A percentile compares a stretch with the other conserved stretches of the same genome.
phyloP scores from a whole-genome alignment of 257 asterid genomes.

The Forsythia viridissima region DNA sequence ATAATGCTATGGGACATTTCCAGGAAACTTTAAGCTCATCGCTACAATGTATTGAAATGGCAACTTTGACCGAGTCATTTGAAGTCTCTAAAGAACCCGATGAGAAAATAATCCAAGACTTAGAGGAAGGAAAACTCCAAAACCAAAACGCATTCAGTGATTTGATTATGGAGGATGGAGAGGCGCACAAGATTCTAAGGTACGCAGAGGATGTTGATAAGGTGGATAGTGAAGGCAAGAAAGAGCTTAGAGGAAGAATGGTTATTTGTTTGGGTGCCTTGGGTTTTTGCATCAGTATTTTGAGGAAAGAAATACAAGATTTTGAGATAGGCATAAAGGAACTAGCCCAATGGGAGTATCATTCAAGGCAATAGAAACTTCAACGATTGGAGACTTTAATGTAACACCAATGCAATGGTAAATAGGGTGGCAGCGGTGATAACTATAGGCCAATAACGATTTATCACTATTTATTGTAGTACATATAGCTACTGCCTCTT shows the following conservation, averaged over 20 bases:
- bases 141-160: conserved; percentile 1
- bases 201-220: conserved; percentile 9
- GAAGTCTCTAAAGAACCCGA: conserved; percentile 23
- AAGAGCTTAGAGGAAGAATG: conserved; percentile 18
- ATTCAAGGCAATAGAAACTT: conserved; percentile 3
- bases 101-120: conserved; percentile 27
- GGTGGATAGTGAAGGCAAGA: conserved; percentile 22
- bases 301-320: conserved; percentile 34
- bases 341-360: conserved; percentile 31
- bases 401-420: background rate
- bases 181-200: conserved; percentile 17
- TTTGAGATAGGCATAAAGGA: conserved; percentile 26
- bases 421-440: background rate
- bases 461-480: background rate
- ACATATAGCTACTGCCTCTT: background rate
- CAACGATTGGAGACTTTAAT: background rate
- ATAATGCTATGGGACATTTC: conserved; percentile 31
- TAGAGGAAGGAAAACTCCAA: conserved; percentile 38
- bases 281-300: conserved; percentile 38
- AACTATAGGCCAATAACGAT: background rate
- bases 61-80: background rate
- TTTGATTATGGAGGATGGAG: conserved; percentile 15
- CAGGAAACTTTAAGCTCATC: conserved; percentile 35
- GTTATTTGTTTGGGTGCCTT: conserved; percentile 31
- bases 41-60: conserved; percentile 28